A percentile compares a stretch with the other conserved stretches of the same genome.
Evolutionary conservation across 352 stramenopile genomes (phyloP).

Genomic region (Phytophthora capsici): DNA sequence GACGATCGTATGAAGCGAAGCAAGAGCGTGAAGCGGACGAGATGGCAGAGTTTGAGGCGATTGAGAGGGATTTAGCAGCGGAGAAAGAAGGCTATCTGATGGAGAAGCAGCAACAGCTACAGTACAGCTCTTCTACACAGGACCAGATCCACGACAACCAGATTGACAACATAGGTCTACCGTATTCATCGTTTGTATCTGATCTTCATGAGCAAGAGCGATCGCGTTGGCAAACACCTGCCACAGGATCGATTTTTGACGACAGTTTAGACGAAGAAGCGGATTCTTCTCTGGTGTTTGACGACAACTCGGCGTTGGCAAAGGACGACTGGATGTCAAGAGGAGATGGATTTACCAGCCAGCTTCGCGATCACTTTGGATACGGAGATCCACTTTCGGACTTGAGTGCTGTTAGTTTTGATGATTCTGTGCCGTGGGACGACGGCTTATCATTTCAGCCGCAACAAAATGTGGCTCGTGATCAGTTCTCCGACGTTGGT

Average conservation of each 20-base stretch:
- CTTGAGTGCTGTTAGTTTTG: conserved; percentile 76
- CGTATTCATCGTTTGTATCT: conserved; percentile 39
- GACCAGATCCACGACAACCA: conserved; percentile 26
- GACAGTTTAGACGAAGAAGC: conserved; percentile 48
- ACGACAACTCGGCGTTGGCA: conserved; percentile 20
- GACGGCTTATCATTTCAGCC: conserved; percentile 55
- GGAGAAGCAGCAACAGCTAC: conserved; percentile 42
- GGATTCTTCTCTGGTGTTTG: conserved; percentile 58
- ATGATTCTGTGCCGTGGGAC: conserved; percentile 83
- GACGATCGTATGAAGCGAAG: conserved; percentile 63
- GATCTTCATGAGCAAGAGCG: conserved; percentile 36
- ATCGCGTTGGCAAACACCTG: conserved; percentile 12
- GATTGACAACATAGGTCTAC: conserved; percentile 13
- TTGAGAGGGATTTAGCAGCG: conserved; percentile 67
- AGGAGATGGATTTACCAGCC: conserved; percentile 12
- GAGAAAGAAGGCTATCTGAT: conserved; percentile 67
- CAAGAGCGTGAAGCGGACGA: conserved; percentile 69
- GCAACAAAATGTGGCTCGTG: conserved; percentile 21
- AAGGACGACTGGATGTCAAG: conserved; percentile 25
- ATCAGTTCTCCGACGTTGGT: conserved; percentile 5
- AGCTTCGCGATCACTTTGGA: conserved; percentile 33
- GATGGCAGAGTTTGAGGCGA: conserved; percentile 81
- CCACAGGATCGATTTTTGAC: conserved; percentile 21
- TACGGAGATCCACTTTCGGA: conserved; percentile 50
- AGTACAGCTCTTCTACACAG: neutral